Conservation (phyloP, 257 asterid genomes). For the Scutellaria minor region DNA sequence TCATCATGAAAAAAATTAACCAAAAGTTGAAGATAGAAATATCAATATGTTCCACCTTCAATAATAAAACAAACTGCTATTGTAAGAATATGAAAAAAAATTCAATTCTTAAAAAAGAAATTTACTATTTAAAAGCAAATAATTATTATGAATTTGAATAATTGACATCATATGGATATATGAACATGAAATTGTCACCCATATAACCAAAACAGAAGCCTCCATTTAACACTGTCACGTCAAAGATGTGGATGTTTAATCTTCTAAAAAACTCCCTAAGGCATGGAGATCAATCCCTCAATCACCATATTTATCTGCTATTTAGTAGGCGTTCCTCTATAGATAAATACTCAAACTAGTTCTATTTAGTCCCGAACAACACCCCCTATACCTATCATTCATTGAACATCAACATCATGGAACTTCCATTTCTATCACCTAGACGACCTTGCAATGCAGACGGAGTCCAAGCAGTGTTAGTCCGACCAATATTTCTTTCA, state of each 20-base stretch:
- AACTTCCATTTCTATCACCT: background rate
- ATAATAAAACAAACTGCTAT: background rate
- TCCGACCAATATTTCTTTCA: background rate
- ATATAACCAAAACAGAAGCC: background rate
- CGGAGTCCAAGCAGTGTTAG: background rate
- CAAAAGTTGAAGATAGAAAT: constrained; percentile 1
- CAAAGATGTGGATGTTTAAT: too few species aligned
- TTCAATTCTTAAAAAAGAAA: background rate
- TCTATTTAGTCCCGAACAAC: background rate
- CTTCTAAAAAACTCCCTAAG: background rate
- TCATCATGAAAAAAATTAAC: constrained; percentile 31
- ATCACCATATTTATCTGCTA: background rate
- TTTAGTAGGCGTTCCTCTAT: background rate
- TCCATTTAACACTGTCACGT: background rate
- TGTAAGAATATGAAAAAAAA: constrained; percentile 18
- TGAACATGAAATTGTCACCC: background rate
- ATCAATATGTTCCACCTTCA: background rate
- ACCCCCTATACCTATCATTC: background rate
- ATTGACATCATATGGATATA: background rate
- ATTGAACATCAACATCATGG: background rate
- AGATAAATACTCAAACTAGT: background rate
- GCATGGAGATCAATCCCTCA: background rate
- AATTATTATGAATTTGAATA: background rate
- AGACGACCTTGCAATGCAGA: constrained; percentile 10
- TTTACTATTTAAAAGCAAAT: constrained; percentile 2